Evolutionary conservation across 2,329 filamentous ascomycete genomes (phyloP).

Genomic region (Meredithiella fracta): DNA sequence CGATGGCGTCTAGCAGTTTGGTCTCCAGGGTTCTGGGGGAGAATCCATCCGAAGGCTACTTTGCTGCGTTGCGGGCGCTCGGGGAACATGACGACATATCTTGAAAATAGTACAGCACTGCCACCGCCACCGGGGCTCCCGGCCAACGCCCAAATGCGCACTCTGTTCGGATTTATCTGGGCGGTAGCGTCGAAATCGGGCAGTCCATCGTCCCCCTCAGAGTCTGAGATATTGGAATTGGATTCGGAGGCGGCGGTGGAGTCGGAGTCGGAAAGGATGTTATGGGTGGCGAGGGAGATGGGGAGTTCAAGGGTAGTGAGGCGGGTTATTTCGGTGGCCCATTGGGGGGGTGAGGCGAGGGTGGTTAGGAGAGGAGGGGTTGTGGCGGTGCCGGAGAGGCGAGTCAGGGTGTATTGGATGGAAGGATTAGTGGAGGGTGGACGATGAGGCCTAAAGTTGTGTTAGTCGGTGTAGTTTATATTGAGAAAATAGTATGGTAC

Average conservation of each 20-base stretch:
- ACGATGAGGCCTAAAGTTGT: constrained; percentile 31
- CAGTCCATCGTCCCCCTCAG: constrained; percentile 19
- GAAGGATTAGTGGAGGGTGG: constrained; percentile 20
- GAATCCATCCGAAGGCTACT: constrained; percentile 23
- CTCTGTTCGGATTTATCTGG: constrained; percentile 32
- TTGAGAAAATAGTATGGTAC: constrained; percentile 10
- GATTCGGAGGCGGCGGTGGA: constrained; percentile 11
- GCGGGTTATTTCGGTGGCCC: constrained; percentile 32
- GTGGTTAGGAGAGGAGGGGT: constrained; percentile 34
- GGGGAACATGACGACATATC: constrained; percentile 32
- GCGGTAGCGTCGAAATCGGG: constrained; percentile 22
- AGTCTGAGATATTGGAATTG: constrained; percentile 11
- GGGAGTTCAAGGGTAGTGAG: constrained; percentile 29
- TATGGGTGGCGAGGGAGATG: constrained; percentile 27
- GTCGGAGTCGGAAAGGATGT: constrained; percentile 21
- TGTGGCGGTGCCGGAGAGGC: constrained; percentile 35
- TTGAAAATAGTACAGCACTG: constrained; percentile 34
- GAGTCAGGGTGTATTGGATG: constrained; percentile 35
- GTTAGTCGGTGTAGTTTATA: background rate
- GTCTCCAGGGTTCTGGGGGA: background rate
- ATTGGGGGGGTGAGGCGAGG: constrained; percentile 23
- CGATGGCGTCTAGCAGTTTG: too few species aligned
- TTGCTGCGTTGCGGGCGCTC: constrained; percentile 26
- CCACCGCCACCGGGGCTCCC: constrained; percentile 34
- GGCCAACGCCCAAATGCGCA: constrained; percentile 37